Evolutionary conservation across 2,329 filamentous ascomycete genomes (phyloP), one percentile per base, ranked within the genome.

Genomic region (Verticillium zaregamsianum): DNA sequence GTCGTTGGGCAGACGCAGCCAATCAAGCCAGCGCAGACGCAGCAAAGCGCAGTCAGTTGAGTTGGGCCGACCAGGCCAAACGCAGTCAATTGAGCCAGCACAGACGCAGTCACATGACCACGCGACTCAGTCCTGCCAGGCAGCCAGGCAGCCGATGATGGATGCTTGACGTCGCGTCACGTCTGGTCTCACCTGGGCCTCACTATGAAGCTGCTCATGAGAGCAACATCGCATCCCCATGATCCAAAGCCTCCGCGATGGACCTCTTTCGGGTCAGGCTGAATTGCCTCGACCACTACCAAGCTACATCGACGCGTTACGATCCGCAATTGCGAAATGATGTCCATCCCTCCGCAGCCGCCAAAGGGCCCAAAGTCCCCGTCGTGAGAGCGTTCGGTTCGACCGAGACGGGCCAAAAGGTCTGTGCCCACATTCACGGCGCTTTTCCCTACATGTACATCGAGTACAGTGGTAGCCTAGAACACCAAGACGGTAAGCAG

Each of bases 211-310:
- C 35, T 17, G 35, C 23, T 32, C 20, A 37, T 23, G 12, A 33
- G n/a, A 15, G 28, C 23, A 11, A 31, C 17, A 17, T 49, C 20
- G 40, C 28, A 40, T 35, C 59, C 59, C 60, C 62, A 64, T 65
- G 61, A 40, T 37, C 57, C 37, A 3, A n/a, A 14, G 8, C 4
- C 32, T 2, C 12, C 7, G 49, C 63, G 67, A 79, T 79, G 89
- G 89, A 92, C 70, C 81, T 86, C 68, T 98, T 99, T 78, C 90
- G 91, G 69, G 88, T 99, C 73, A 90, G 93, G 69, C 81, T 99
- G 72, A 97, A 99, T 74, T 97, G 92, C 79, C 89, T 99, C 78
- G 95, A 99, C 77, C 89, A 95, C 74, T 99, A 98, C 75, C 93
- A 97, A 77, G 86, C 89, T 49, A 82, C 82, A 12, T 90, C 93